Evolutionary conservation across 2,329 filamentous ascomycete species (phyloP), one percentile per base, ranked within the genome.

Genomic region (Colletotrichum nymphaeae): DNA sequence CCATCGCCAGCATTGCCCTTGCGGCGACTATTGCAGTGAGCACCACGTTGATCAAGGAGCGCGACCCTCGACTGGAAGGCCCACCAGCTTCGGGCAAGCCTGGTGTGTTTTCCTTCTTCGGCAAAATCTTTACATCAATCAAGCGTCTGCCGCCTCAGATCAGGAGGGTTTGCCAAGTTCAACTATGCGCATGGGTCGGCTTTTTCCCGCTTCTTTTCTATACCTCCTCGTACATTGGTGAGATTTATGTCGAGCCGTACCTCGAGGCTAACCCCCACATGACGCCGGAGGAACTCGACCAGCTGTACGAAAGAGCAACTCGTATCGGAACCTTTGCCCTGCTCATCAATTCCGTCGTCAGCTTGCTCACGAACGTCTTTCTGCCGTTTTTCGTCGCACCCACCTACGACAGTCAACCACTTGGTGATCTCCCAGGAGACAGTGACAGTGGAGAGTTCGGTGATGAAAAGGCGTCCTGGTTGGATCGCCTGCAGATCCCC

Each of bases 191-290:
- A 5, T 98, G 95, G 95, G 92, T 98, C 69, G 96, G 95, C 65
- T 98, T 96, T 91, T 98, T 98, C 78, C 95, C 95, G 1, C 95
- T 98, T 81, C 88, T 98, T 3, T 98, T 97, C 84, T 98, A 98
- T 85, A 95, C 95, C 5, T 97, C 95, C 1, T 97, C 95, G 22
- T 98, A 97, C 81, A 93, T 98, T 77, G 95, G 94, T 74, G 95
- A 98, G 80, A 94, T 98, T 69, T 98, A 98, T 78, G 93, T 95
- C 22, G 93, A 98, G 79, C 95, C 95, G 0, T 93, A 89, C 77
- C 92, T 98, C 64, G 88, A 91, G 76, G 86, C 89, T 64, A 93
- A 98, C 76, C 95, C 95, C 0, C 84, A 96, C 80, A 93, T 98
- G 87, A 89, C 92, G 0, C 89, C 92, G 0, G 87, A 89, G 19